A percentile compares a stretch with the other conserved stretches of the same genome.
Conservation (phyloP, 2,329 filamentous ascomycete species). For the Parastagonospora nodorum region DNA sequence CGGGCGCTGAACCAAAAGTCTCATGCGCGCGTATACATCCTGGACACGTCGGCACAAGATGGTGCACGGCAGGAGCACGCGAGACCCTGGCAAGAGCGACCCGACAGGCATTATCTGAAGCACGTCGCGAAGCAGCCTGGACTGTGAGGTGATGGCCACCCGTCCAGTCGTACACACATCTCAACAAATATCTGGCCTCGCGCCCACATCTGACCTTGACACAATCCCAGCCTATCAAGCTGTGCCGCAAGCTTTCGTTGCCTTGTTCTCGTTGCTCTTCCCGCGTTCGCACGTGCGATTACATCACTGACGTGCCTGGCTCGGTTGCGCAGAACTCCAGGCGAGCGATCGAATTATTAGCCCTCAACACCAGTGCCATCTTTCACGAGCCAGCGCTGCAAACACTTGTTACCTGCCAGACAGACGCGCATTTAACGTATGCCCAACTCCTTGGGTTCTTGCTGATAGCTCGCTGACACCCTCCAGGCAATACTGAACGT, state of each 20-base stretch:
- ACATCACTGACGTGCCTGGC: slow-evolving; percentile 29
- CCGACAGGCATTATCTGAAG: slow-evolving; percentile 1
- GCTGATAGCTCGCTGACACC: background rate
- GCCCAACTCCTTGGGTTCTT: too few relatives aligned
- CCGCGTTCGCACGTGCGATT: slow-evolving; percentile 35
- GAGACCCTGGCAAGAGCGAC: slow-evolving; percentile 9
- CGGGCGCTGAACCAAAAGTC: too few relatives aligned
- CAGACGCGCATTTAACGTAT: too few relatives aligned
- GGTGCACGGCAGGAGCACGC: background rate
- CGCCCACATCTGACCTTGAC: background rate
- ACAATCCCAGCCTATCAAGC: background rate
- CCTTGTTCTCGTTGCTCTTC: slow-evolving; percentile 18
- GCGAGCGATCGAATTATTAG: slow-evolving; percentile 4
- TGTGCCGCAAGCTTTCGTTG: slow-evolving; percentile 5
- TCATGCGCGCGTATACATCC: background rate
- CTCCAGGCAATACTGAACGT: background rate
- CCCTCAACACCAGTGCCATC: slow-evolving; percentile 15
- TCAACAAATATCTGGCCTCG: background rate
- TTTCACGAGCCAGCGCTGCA: slow-evolving; percentile 13
- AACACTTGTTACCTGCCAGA: background rate
- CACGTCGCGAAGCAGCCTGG: slow-evolving; percentile 2
- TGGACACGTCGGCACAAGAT: background rate
- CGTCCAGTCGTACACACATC: background rate
- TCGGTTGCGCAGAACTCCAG: slow-evolving; percentile 16
- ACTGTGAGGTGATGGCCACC: background rate